Base-by-base conservation (phyloP, 768 basidiomycete genomes). In the Lactarius akahatsu region DNA sequence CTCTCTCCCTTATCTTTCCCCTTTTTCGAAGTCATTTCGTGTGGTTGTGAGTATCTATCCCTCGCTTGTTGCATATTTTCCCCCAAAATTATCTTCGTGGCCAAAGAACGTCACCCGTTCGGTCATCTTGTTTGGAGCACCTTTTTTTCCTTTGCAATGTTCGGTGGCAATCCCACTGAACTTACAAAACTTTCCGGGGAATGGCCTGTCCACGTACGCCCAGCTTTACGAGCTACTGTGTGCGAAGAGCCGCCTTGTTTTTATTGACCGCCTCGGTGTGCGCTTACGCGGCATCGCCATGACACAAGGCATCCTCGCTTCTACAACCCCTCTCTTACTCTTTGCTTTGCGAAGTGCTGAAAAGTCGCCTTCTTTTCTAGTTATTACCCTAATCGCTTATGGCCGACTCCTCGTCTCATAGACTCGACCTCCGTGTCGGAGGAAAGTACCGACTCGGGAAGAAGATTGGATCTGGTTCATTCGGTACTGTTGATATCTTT, bases 381-480 rank as follows among this genome's bases (percentile, higher is more conserved):
- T 68, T 45, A 65, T 69, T 71, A 55, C 50, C 20, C 55, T 20
- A 13, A 59, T 59, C 71, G 52, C 66, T 60, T 71, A 93, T 92
- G 92, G 85, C 91, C 78, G 92, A 94, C 75, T 82, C 81, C 52
- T 80, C 89, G 57, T 76, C 80, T 36, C 83, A 81, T 83, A 86
- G 89, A 81, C 84, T 94, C 67, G 92, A 94, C 80, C 87, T 94
- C 71, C 85, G 92, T 71, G 92, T 94, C 56, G 92, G 92, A 73
- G 93, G 92, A 73, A 94, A 98, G 80, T 98, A 98, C 83, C 87
- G 96, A 74, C 88, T 98, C 71, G 96, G 96, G 68, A 97, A 97
- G 86, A 98, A 98, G 90, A 98, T 98, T 74, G 96, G 96, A 69
- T 96, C 94, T 40, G 96, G 96, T 69, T 98, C 96, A 55, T 98